Base-by-base conservation (phyloP, 306 rosid species). In the Citrullus mucosospermus region DNA sequence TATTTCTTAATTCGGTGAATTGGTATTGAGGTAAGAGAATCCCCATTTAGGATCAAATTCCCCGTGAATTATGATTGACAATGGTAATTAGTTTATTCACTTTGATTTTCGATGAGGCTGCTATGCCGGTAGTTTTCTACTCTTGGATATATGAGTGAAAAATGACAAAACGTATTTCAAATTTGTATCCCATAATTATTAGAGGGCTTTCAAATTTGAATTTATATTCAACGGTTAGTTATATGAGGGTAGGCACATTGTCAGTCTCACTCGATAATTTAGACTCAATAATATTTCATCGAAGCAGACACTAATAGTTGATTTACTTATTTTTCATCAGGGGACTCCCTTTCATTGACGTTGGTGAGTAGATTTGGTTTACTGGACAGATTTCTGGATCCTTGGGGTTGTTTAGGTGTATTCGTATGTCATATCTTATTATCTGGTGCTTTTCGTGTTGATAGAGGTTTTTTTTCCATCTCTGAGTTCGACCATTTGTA, bases 311-410 rank as follows among this genome's bases (percentile, higher is more conserved):
- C 75, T 69, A 44, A 70, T 80, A 51, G 81, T 63, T 61, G 75
- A 28, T 65, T 69, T 67, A 2, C 77, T 57, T 83, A 79, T 16
- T 54, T 69, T 85, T 70, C 80, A 68, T 81, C 82, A 88, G 95
- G 92, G 92, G 88, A 79, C 46, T 88, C 72, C 95, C 95, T 44
- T 87, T 88, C 12, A 4, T 88, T 57, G 92, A 82, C 1, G 87
- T 82, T n/a, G 82, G 73, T n/a, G 95, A 90, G 85, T 87, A 87
- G 84, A 78, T 54, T 71, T 81, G 84, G 65, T 69, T 50, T 72
- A 60, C 41, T 32, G 48, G 48, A 53, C 62, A 32, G 10, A 8
- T 48, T 68, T 68, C 41, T 72, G 15, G 46, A 73, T 46, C 39
- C 6, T 12, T 13, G 39, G 11, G 57, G 20, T 70, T 70, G 13